Evolutionary conservation across 805 yeast species (phyloP), one percentile per base, ranked within the genome.

Genomic region (Sugiyamaella marilandica): DNA sequence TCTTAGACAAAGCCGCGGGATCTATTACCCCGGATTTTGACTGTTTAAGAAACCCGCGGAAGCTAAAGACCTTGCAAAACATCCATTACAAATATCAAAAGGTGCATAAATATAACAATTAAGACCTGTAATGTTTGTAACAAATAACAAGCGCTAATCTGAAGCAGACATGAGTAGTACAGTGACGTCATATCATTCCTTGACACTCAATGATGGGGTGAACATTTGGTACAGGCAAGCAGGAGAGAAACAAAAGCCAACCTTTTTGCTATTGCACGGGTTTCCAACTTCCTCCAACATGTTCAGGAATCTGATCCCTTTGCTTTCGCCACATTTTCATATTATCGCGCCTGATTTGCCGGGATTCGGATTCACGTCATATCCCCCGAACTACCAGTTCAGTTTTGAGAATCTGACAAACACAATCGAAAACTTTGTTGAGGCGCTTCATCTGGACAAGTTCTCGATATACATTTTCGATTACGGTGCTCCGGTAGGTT

Each of bases 271-370:
- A 41, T 66, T 74, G 19, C 79, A 74, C 55, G 79, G 79, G 1
- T 74, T 63, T 52, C 79, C 79, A 10, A 64, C 76, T 2, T 73
- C 79, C 2, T 74, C 78, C 1, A 65, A 66, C 52, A 67, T 65
- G 71, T 74, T 61, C 61, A 60, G 73, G 39, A 57, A 67, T 43
- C 55, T 74, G 55, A 72, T 74, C 50, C 70, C 74, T 2, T 55
- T 72, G 33, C 60, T 74, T 31, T 65, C 71, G 2, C 56, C 66
- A 4, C 53, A 68, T 18, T 75, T 63, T 55, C 75, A 70, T 49
- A 63, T 74, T 10, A 55, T 74, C 49, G 78, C 78, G 2, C 78
- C 78, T 7, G 79, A 74, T 56, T 55, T 74, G n/a, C 79, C 78
- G 11, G 70, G 74, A 8, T 74, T 62, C 56, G 78, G 78, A 1